Evolutionary conservation across 2,329 filamentous ascomycete genomes (phyloP), one percentile per base, ranked within the genome.

Genomic region (Fusarium sp.): DNA sequence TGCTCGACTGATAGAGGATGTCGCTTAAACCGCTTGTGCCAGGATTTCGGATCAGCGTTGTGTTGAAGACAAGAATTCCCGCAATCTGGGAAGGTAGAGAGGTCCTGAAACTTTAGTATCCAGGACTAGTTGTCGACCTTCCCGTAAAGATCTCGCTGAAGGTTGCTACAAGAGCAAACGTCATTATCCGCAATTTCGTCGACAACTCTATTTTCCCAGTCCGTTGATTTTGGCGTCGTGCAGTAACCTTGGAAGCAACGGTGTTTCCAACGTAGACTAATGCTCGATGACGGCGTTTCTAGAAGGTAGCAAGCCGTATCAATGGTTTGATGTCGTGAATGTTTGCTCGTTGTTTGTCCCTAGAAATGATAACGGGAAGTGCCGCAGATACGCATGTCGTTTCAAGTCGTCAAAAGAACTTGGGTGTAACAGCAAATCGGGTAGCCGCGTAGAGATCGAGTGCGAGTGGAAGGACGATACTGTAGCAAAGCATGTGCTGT

Each of bases 101-200:
- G 37, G 42, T 44, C 46, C 46, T 40, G 41, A 27, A 40, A 54
- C 53, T 40, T 34, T 30, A 40, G 46, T 60, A 53, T 57, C 41
- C 46, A 44, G 29, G 30, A 37, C 51, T 27, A 48, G 45, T 46
- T 54, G 49, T 53, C 54, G 47, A 34, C 47, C 47, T 34, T 51
- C 30, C 32, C 20, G 18, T 30, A 32, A 37, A 25, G 30, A 9
- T n/a, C n/a, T 51, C 13, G 32, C 27, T 54, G 52, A 60, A 60
- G 52, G 55, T 46, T 53, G 56, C 51, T 27, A 63, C n/a, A n/a
- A 14, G 46, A 47, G 54, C 22, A 40, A 67, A 55, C 57, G 57
- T 67, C 67, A 49, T 61, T 52, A 48, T 58, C 61, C 71, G 60
- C 48, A 69, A 65, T 55, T 55, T 48, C 41, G 60, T 65, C 22